A percentile compares a stretch with the other conserved stretches of the same genome.
These are phyloP conservation scores for Juglanconis juglandina DNA, from an alignment of 2,329 filamentous ascomycete genomes.

Conservation along the genomic window DNA sequence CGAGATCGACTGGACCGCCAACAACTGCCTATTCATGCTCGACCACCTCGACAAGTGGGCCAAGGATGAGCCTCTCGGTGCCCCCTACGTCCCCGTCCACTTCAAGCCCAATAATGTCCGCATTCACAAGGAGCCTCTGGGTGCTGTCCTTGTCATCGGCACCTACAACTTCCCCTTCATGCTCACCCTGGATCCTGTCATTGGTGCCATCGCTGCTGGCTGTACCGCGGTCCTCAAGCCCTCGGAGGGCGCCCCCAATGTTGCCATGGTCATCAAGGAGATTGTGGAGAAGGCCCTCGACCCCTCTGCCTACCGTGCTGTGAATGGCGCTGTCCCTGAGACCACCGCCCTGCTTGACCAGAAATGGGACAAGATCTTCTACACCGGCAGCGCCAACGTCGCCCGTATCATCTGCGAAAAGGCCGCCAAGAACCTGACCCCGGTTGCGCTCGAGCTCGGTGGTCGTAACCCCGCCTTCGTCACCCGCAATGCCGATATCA, in stretches of 20 bases:
- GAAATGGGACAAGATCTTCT: constrained; percentile 98
- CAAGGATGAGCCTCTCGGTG: constrained; percentile 70
- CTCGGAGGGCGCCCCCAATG: constrained; percentile 73
- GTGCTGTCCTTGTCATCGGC: constrained; percentile 79
- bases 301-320: constrained; percentile 66
- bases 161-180: constrained; percentile 93
- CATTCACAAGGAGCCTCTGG: constrained; percentile 84
- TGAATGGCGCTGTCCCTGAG: constrained; percentile 80
- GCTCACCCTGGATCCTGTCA: constrained; percentile 71
- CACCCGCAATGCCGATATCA: constrained; percentile 75
- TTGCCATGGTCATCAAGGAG: constrained; percentile 75
- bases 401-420: constrained; percentile 87
- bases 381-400: constrained; percentile 76
- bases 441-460: constrained; percentile 84
- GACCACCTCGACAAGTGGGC: constrained; percentile 78
- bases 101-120: constrained; percentile 69
- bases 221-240: constrained; percentile 91
- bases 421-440: constrained; percentile 83
- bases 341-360: constrained; percentile 77
- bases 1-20: constrained; percentile 76
- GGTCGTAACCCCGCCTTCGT: constrained; percentile 90
- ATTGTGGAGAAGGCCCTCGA: constrained; percentile 76
- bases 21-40: constrained; percentile 75
- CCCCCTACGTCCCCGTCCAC: constrained; percentile 61
- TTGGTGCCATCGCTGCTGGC: constrained; percentile 88